Evolutionary conservation across 1,284 basidiomycete species (phyloP).

Genomic region (Tilletia caries): DNA sequence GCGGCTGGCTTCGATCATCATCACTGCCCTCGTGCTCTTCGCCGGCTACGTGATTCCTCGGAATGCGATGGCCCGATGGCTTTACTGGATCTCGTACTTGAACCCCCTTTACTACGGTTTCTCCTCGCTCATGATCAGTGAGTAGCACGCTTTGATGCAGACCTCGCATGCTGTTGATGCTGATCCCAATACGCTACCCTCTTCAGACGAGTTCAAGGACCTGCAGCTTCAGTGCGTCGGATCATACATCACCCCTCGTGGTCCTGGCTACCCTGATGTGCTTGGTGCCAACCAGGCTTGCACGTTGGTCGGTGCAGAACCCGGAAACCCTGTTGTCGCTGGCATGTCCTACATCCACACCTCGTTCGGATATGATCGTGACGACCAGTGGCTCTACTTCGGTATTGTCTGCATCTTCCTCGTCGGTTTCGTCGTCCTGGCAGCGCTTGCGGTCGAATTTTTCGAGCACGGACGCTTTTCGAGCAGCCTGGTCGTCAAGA

Average conservation of each 20-base stretch:
- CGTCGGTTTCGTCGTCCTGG: conserved; percentile 41
- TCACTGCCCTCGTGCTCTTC: conserved; percentile 56
- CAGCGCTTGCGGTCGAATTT: conserved; percentile 37
- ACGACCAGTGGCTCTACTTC: conserved; percentile 31
- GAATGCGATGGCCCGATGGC: conserved; percentile 6
- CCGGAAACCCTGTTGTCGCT: conserved; percentile 27
- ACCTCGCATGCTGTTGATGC: neutral
- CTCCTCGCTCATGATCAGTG: conserved; percentile 14
- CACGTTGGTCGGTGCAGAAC: conserved; percentile 22
- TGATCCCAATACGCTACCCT: no score
- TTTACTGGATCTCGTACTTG: conserved; percentile 36
- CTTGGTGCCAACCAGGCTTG: conserved; percentile 12
- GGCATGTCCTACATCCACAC: conserved; percentile 29
- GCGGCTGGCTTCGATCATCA: conserved; percentile 58
- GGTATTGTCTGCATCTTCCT: conserved; percentile 38
- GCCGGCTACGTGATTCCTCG: neutral
- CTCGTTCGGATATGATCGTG: conserved; percentile 29
- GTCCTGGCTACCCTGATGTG: neutral
- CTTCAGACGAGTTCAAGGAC: conserved; percentile 20
- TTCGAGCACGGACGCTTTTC: conserved; percentile 25
- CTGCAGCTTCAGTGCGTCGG: conserved; percentile 31
- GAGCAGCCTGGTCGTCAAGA: conserved; percentile 28
- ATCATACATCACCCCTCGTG: conserved; percentile 30
- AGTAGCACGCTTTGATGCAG: no score
- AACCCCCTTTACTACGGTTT: conserved; percentile 17